Conservation (phyloP, 495 filamentous ascomycete genomes). For the Podospora anserina region DNA sequence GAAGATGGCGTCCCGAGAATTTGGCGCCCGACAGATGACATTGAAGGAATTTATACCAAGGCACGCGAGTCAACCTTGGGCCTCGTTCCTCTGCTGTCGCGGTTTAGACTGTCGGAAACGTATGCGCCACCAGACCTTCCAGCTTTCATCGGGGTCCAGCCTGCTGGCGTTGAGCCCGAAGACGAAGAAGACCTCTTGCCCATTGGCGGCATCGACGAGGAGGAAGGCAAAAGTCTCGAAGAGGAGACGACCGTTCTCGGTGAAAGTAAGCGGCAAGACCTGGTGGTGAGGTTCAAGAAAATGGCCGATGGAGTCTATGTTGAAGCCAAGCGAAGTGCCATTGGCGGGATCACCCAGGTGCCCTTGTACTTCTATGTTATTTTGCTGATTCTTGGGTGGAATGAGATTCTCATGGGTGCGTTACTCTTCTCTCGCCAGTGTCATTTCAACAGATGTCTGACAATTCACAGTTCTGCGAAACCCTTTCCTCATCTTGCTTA, state of each 20-base stretch:
- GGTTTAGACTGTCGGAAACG: conserved; percentile 71
- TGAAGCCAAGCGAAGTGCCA: conserved; percentile 93
- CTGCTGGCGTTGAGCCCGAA: conserved; percentile 68
- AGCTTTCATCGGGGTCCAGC: conserved; percentile 76
- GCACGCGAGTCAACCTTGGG: conserved; percentile 87
- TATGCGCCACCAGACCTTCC: conserved; percentile 73
- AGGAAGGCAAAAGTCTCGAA: conserved; percentile 86
- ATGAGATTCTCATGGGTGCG: conserved; percentile 89
- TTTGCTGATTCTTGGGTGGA: conserved; percentile 89
- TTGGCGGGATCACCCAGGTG: conserved; percentile 91
- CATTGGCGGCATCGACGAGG: conserved; percentile 87
- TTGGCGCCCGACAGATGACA: conserved; percentile 96
- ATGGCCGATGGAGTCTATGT: conserved; percentile 95
- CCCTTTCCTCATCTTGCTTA: conserved; percentile 84
- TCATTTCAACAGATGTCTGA: conserved; percentile 33
- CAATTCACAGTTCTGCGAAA: conserved; percentile 73
- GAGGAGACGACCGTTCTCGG: conserved; percentile 93
- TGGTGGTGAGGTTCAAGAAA: conserved; percentile 95
- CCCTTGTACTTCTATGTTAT: conserved; percentile 92
- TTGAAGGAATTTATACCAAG: conserved; percentile 87
- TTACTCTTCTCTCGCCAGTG: conserved; percentile 9
- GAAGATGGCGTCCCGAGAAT: conserved; percentile 91
- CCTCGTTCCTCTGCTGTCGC: conserved; percentile 82
- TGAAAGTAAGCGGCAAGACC: conserved; percentile 82
- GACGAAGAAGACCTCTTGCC: conserved; percentile 86